Evolutionary conservation across 2,329 filamentous ascomycete genomes (phyloP).

Genomic region (Cytospora paraplurivora): DNA sequence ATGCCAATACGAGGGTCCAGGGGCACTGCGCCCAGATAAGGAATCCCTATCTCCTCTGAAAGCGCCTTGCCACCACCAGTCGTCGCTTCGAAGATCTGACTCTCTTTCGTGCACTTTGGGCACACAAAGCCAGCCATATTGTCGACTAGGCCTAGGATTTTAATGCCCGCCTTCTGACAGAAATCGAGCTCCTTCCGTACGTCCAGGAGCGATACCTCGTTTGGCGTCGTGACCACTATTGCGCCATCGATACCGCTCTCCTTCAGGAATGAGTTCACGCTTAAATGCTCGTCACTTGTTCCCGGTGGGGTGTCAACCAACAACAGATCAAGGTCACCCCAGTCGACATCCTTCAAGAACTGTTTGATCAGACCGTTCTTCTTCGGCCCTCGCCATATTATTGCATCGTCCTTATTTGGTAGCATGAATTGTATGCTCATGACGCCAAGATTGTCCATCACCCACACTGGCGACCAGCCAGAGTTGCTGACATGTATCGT

Average conservation of each 20-base stretch:
- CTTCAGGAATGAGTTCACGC: slow-evolving; percentile 87
- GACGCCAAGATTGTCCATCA: slow-evolving; percentile 87
- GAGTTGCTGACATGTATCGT: slow-evolving; percentile 87
- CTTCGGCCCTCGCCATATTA: slow-evolving; percentile 97
- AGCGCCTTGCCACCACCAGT: slow-evolving; percentile 83
- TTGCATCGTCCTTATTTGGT: slow-evolving; percentile 87
- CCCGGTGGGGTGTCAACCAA: slow-evolving; percentile 95
- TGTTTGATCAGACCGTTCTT: slow-evolving; percentile 99
- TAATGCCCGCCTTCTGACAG: slow-evolving; percentile 90
- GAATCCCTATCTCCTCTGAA: slow-evolving; percentile 83
- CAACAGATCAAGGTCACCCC: slow-evolving; percentile 92
- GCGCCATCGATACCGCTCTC: slow-evolving; percentile 93
- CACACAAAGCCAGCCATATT: slow-evolving; percentile 99
- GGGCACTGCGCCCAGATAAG: slow-evolving; percentile 87
- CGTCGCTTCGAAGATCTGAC: slow-evolving; percentile 86
- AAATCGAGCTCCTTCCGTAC: slow-evolving; percentile 98
- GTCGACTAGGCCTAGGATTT: slow-evolving; percentile 85
- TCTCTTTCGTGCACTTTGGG: slow-evolving; percentile 80
- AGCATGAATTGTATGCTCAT: slow-evolving; percentile 99
- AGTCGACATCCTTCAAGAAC: slow-evolving; percentile 96
- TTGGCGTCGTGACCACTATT: slow-evolving; percentile 89
- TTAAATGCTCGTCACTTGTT: slow-evolving; percentile 92
- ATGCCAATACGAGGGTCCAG: slow-evolving; percentile 93
- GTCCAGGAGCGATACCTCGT: slow-evolving; percentile 89
- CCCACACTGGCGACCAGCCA: slow-evolving; percentile 96